A percentile compares a stretch with the other conserved stretches of the same genome.
Evolutionary conservation across 768 basidiomycete genomes (phyloP).

Genomic region (Amanita polypyramis): DNA sequence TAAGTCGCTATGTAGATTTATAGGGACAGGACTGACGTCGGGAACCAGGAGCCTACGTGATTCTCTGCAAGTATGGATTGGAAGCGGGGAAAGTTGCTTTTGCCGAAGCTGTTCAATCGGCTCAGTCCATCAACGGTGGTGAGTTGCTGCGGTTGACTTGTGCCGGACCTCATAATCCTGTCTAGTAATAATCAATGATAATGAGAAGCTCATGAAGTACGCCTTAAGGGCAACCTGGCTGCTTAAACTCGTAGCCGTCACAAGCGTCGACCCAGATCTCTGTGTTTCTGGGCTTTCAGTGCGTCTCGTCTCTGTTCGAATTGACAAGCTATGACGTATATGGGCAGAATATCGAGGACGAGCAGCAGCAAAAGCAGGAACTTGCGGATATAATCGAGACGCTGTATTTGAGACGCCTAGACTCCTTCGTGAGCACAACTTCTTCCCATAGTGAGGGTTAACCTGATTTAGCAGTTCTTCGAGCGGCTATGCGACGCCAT

Average conservation of each 20-base stretch:
- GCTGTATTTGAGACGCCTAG: background rate
- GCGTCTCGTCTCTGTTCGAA: background rate
- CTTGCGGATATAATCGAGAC: background rate
- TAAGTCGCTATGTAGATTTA: background rate
- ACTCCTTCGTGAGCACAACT: background rate
- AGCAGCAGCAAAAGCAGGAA: background rate
- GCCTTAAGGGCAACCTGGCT: background rate
- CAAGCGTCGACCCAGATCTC: background rate
- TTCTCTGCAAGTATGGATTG: constrained; percentile 3
- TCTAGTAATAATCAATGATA: constrained; percentile 1
- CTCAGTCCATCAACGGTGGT: constrained; percentile 2
- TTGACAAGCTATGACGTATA: background rate
- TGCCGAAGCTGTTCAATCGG: background rate
- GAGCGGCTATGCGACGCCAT: constrained; percentile 6
- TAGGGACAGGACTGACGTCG: background rate
- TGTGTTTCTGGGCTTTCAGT: background rate
- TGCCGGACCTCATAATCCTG: background rate
- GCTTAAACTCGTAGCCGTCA: background rate
- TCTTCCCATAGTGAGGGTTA: too few relatives aligned
- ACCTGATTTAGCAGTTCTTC: background rate
- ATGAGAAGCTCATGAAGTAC: background rate
- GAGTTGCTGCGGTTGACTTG: background rate
- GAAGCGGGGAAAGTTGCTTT: constrained; percentile 4
- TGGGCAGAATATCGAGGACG: background rate
- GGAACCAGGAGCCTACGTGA: constrained; percentile 4